Evolutionary conservation across 179 eudicot genomes (phyloP), one percentile per base, ranked within the genome.

Genomic region (Vitellaria paradoxa): DNA sequence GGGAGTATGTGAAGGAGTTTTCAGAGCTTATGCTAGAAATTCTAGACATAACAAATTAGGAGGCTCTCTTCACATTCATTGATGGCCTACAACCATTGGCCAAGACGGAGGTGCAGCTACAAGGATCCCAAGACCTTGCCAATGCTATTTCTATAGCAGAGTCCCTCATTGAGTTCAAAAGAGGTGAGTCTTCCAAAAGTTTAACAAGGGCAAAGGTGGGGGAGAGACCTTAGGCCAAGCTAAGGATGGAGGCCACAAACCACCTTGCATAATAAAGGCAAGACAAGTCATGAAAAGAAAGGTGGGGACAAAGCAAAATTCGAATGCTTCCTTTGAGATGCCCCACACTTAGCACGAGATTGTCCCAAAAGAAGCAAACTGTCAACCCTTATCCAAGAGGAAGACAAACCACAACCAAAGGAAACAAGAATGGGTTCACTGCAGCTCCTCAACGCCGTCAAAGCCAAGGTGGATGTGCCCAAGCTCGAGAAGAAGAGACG

Each of bases 1-100:
- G 68, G 30, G 72, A 68, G 2, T 68, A 68, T 46, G 56, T 68
- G 20, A 68, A 40, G 26, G 49, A 68, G 3, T 68, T 68, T 14
- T 37, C 21, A 1, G 26, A 15, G 0, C 21, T 68, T 0, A 68
- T 13, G 0, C 53, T 68, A 0, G 72, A 68, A 18, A 68, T 68
- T 49, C 23, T 23, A 12, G 14, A 68, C 9, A 0, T 68, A 5
- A 0, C 12, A 1, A 20, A 68, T 14, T 14, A 68, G 20, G 53
- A 68, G 12, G 9, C 52, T 5, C 6, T 68, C 21, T 68, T 68
- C 52, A 11, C 9, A 10, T 68, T 68, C 23, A 10, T 68, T 68
- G 26, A 68, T 45, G 21, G 21, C 0, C 23, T 68, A 14, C 21
- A 68, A 18, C 24, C 30, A 0, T 49, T 17, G 72, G 24, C 55